These are phyloP conservation scores for Sporisorium iseilematis-ciliati DNA, from an alignment of 1,284 basidiomycete genomes.

Conservation along the genomic window DNA sequence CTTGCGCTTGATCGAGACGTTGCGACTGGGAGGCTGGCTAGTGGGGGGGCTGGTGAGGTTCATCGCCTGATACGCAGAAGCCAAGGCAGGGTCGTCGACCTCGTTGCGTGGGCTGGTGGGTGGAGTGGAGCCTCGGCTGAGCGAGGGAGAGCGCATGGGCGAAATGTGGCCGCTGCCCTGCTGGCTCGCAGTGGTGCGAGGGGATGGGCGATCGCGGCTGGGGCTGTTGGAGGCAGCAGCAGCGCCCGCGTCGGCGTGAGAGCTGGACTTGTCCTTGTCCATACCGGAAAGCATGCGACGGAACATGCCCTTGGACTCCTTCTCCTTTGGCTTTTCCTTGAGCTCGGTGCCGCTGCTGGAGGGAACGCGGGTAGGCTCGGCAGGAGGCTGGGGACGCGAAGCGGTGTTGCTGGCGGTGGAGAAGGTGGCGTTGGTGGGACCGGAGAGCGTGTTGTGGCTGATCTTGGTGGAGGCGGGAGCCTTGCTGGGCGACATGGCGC, in stretches of 20 bases:
- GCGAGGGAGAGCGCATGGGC: conserved; percentile 47
- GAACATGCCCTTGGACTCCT: conserved; percentile 63
- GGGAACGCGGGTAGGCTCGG: conserved; percentile 20
- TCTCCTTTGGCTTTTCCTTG: conserved; percentile 56
- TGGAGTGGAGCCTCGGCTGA: conserved; percentile 50
- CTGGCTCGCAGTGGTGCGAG: conserved; percentile 32
- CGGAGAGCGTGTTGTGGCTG: conserved; percentile 43
- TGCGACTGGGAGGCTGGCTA: conserved; percentile 59
- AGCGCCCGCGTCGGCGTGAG: conserved; percentile 10
- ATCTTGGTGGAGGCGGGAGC: conserved; percentile 48
- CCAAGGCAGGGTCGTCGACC: conserved; percentile 45
- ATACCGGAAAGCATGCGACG: conserved; percentile 64
- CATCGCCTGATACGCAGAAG: conserved; percentile 50
- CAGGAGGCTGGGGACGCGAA: conserved; percentile 16
- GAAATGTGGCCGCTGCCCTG: conserved; percentile 49
- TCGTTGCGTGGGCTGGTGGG: conserved; percentile 57
- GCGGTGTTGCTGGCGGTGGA: conserved; percentile 9
- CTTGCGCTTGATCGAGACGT: conserved; percentile 59
- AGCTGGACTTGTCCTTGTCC: conserved; percentile 33
- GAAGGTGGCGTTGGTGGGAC: conserved; percentile 18
- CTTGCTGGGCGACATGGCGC: conserved; percentile 60
- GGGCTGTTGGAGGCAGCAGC: conserved; percentile 23
- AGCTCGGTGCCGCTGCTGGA: conserved; percentile 17
- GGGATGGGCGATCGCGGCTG: conserved; percentile 38
- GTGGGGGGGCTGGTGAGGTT: conserved; percentile 48